Percentiles rank a stretch among this genome's conserved stretches.
Conservation (phyloP, 2,329 filamentous ascomycete species). For the Calonectria pteridis region DNA sequence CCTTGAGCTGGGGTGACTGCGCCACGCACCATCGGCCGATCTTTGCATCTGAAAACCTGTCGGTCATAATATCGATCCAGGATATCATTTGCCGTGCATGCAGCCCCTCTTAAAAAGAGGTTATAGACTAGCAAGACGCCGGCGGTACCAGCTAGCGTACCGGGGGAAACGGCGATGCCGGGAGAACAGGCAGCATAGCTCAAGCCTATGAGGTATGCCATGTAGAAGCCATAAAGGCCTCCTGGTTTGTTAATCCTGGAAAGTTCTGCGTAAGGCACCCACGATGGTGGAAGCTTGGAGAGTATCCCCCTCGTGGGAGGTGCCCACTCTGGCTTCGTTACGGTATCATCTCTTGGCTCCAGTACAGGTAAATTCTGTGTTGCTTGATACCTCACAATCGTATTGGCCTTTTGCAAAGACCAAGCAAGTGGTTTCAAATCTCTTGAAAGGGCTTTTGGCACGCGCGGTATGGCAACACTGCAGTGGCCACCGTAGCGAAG, state of each 20-base stretch:
- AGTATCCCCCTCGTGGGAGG: neutral
- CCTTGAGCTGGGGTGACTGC: neutral
- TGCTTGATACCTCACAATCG: neutral
- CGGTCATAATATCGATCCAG: neutral
- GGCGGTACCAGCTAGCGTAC: neutral
- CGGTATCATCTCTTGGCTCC: neutral
- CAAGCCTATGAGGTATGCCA: neutral
- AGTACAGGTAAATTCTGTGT: neutral
- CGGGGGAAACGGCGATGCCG: neutral
- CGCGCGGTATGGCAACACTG: neutral
- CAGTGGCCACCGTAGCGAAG: neutral
- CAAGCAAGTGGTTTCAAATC: neutral
- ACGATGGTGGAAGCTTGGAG: neutral
- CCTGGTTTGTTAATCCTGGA: neutral
- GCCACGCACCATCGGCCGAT: neutral
- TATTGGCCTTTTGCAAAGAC: neutral
- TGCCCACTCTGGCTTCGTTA: neutral
- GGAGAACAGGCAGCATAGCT: neutral
- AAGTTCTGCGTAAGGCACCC: neutral
- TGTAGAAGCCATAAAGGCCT: neutral
- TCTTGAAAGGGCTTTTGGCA: neutral
- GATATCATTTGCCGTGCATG: neutral
- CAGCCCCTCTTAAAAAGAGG: neutral
- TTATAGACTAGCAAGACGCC: neutral
- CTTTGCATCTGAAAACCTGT: neutral